Evolutionary conservation across 352 stramenopile genomes (phyloP).

Genomic region (Globisporangium perplexum): DNA sequence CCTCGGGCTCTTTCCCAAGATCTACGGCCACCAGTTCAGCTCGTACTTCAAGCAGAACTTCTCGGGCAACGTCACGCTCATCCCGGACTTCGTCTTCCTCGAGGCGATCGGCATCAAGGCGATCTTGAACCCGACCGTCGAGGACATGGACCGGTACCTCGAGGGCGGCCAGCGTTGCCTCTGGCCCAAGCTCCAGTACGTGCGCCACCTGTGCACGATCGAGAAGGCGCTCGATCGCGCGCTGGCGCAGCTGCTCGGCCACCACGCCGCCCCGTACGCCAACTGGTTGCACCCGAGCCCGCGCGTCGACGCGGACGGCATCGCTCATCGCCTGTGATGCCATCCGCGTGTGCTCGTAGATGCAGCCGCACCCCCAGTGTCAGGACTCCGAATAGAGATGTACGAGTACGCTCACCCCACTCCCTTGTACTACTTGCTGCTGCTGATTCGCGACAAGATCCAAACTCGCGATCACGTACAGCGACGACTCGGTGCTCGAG

Average conservation of each 20-base stretch:
- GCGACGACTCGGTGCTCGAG: conserved; percentile 86
- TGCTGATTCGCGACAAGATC: conserved; percentile 83
- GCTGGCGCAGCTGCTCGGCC: conserved; percentile 24
- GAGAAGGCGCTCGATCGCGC: conserved; percentile 66
- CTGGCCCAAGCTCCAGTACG: conserved; percentile 91
- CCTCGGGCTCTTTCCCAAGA: conserved; percentile 83
- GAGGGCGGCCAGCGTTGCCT: conserved; percentile 86
- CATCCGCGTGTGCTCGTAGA: too few relatives aligned
- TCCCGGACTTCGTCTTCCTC: conserved; percentile 85
- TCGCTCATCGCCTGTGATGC: background rate
- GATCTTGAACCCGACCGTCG: conserved; percentile 73
- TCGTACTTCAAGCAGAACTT: conserved; percentile 92
- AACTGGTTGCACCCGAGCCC: conserved; percentile 41
- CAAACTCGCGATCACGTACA: conserved; percentile 90
- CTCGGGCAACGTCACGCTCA: conserved; percentile 95
- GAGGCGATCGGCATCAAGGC: conserved; percentile 78
- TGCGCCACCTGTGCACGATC: conserved; percentile 91
- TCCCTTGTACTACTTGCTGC: too few relatives aligned
- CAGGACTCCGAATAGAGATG: too few relatives aligned
- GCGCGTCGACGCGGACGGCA: conserved; percentile 7
- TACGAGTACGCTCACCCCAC: too few relatives aligned
- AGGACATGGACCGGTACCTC: conserved; percentile 74
- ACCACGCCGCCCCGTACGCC: conserved; percentile 20
- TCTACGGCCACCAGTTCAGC: conserved; percentile 75
- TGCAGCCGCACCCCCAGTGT: too few relatives aligned